Evolutionary conservation across 2,329 filamentous ascomycete species (phyloP), one percentile per base, ranked within the genome.

Genomic region (Colletotrichum ledebouriae): DNA sequence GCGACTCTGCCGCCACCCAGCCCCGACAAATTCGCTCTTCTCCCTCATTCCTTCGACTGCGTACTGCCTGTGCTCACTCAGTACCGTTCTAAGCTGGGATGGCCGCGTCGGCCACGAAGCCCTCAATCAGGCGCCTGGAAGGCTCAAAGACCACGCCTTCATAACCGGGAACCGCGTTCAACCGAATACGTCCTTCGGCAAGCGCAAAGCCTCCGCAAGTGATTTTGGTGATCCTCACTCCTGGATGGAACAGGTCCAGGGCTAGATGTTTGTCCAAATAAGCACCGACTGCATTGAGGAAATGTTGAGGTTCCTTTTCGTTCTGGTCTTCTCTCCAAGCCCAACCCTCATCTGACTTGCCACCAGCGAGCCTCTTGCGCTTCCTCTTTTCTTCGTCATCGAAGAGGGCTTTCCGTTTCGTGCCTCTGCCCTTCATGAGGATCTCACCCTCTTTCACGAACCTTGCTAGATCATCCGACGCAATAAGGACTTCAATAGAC

Each of bases 131-230:
- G 25, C 62, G 63, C n/a, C 49, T 62, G 39, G 70, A 42, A 6
- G 69, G 59, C 39, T 29, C 41, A 25, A 56, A 65, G 4, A 71
- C 68, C 3, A 50, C 57, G 0, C 52, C 50, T 11, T 59, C 55
- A 4, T 46, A 58, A 20, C 64, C 62, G 3, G 56, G 57, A 11
- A 66, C 62, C 6, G 61, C n/a, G 46, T 83, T 80, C 13, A 87
- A 74, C 75, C 89, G 89, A 20, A 89, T 58, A 33, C 85, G 79
- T 11, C 78, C 82, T 69, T 87, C 86, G 0, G 84, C 84, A 11
- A 89, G 76, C 42, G 85, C 83, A 63, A 89, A 89, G 0, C 85
- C 86, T 0, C 83, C 84, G 67, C 86, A 89, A 0, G 85, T 85
- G 33, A 89, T 80, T 70, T 86, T 86, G 12, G 78, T 78, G 25